phyloP scores from a whole-genome alignment of 441 rosid genomes.

The Lepidium campestre region DNA sequence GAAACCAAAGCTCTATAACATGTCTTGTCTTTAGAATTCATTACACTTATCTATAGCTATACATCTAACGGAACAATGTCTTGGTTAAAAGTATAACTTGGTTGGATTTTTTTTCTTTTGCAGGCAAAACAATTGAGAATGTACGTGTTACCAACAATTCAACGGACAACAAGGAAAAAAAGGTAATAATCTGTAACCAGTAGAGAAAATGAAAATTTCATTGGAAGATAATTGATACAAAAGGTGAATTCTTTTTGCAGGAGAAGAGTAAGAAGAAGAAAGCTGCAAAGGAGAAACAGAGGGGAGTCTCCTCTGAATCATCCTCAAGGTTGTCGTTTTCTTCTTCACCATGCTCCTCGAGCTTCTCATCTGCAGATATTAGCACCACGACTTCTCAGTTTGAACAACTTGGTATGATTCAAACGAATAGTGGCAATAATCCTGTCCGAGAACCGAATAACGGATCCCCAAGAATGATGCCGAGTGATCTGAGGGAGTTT shows the following conservation, averaged over 20 bases:
- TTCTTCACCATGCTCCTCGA: slow-evolving; percentile 76
- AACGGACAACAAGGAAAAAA: slow-evolving; percentile 36
- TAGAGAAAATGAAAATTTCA: neutral
- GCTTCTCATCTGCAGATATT: slow-evolving; percentile 58
- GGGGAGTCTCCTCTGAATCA: slow-evolving; percentile 54
- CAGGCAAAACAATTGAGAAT: slow-evolving; percentile 48
- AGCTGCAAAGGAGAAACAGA: slow-evolving; percentile 50
- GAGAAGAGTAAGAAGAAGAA: slow-evolving; percentile 45
- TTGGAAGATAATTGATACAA: neutral
- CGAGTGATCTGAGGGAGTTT: slow-evolving; percentile 48
- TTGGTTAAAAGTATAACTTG: slow-evolving; percentile 22
- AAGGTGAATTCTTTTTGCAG: slow-evolving; percentile 43
- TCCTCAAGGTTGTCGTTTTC: slow-evolving; percentile 65
- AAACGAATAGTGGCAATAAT: slow-evolving; percentile 25
- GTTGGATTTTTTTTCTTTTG: slow-evolving; percentile 8
- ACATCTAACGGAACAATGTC: neutral
- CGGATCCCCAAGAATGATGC: slow-evolving; percentile 33
- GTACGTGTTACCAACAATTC: slow-evolving; percentile 31
- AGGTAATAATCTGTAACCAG: slow-evolving; percentile 37
- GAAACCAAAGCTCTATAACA: slow-evolving; percentile 18
- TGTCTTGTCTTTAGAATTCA: slow-evolving; percentile 15
- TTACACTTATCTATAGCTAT: neutral
- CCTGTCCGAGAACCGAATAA: slow-evolving; percentile 22
- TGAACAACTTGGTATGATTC: slow-evolving; percentile 37
- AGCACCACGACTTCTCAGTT: slow-evolving; percentile 42